Evolutionary conservation across 805 yeast species (phyloP), one percentile per base, ranked within the genome.

Genomic region (Metschnikowia shivogae): DNA sequence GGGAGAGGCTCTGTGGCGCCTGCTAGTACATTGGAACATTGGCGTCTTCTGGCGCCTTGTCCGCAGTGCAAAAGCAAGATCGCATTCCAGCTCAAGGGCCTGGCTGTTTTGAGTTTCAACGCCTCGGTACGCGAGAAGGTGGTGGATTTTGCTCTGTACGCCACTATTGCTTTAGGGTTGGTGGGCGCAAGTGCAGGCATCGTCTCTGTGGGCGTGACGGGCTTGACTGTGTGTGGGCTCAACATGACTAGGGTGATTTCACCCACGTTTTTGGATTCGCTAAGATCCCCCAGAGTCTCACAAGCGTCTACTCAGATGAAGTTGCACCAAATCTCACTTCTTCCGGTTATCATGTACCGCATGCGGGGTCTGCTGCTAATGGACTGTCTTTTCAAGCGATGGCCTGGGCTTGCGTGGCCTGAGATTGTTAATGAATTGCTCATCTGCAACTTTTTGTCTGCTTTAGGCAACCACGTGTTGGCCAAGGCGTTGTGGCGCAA

Each of bases 41-140:
- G 36, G 31, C 31, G 36, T 3, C 47, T 51, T 9, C 43, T 63
- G 28, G 64, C 70, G 5, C 54, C 65, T 5, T 71, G 76, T 45
- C 74, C 75, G 3, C 76, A 71, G 47, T 71, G 76, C 47, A 68
- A 68, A 43, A 52, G 57, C 22, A 60, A 62, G 24, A 63, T 71
- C 37, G 46, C 57, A 8, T 69, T 71, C 50, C 50, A 58, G 28
- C 60, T 68, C 63, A 56, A 57, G 44, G 45, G 60, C 27, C 66
- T 69, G 32, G 38, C 54, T 7, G 31, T 64, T 6, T 46, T 71
- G 26, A 44, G 62, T 1, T 27, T 60, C n/a, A 49, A 52, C 13
- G 39, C 57, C 6, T 43, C 55, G 13, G 38, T 57, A 1, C 53
- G 58, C 19, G 34, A 53, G 2, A 38, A 55, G 5, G 20, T 65